phyloP scores from a whole-genome alignment of 2,329 filamentous ascomycete genomes.

The Fusarium tupiense region DNA sequence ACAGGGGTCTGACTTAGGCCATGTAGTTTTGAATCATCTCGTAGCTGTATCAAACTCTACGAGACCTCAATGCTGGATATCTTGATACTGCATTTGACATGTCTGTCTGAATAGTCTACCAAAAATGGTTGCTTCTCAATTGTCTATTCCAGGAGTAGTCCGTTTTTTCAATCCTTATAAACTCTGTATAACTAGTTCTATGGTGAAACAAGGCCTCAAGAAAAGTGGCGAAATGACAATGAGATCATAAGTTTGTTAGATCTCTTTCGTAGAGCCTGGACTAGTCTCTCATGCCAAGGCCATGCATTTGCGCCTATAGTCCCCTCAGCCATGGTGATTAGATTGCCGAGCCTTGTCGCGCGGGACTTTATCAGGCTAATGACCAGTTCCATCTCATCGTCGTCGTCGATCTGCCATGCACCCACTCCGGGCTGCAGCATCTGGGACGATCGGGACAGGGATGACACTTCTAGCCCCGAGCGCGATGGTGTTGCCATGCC shows the following conservation, averaged over 20 bases:
- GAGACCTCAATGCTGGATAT: not conserved
- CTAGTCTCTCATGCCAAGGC: not conserved
- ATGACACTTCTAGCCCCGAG: not conserved
- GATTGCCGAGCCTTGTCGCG: not conserved
- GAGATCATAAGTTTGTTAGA: not conserved
- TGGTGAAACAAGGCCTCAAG: accelerated
- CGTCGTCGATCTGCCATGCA: not conserved
- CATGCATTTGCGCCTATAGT: not conserved
- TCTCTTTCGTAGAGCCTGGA: not conserved
- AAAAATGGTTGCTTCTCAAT: not conserved
- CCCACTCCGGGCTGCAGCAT: not conserved
- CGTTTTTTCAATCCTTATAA: not conserved
- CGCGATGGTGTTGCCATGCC: not conserved
- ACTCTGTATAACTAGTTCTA: not conserved
- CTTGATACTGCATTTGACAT: not conserved
- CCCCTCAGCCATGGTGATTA: not conserved
- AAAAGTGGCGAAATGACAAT: not conserved
- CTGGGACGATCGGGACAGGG: not conserved
- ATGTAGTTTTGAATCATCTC: not conserved
- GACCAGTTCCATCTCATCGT: not conserved
- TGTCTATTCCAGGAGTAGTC: not conserved
- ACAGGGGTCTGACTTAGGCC: accelerated
- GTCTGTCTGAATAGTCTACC: not conserved
- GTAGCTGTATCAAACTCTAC: no score
- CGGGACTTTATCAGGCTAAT: not conserved